Evolutionary conservation across 2,329 filamentous ascomycete genomes (phyloP).

Genomic region (Ceratocystis cubensis): DNA sequence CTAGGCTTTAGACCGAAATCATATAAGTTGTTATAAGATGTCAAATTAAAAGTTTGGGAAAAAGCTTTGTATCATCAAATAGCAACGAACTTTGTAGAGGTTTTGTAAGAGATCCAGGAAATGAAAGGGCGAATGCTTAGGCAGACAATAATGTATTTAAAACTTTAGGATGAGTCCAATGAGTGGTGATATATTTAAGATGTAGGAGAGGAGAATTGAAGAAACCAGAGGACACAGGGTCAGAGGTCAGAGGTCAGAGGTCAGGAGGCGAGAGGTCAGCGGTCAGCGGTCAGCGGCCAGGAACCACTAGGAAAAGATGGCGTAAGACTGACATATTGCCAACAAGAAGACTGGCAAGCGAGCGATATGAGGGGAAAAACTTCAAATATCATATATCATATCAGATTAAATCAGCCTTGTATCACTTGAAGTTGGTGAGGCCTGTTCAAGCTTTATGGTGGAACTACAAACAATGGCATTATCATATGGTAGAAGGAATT

Average conservation of each 20-base stretch:
- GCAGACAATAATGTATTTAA: neutral
- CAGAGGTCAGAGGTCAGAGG: neutral
- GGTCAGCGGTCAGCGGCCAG: neutral
- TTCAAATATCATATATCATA: neutral
- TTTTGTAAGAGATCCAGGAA: neutral
- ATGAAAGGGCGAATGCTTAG: neutral
- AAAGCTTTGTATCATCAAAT: neutral
- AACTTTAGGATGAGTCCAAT: neutral
- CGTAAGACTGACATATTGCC: neutral
- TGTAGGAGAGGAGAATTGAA: neutral
- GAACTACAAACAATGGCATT: neutral
- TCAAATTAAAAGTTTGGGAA: neutral
- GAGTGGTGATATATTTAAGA: neutral
- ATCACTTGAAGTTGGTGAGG: neutral
- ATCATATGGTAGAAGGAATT: neutral
- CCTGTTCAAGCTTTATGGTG: neutral
- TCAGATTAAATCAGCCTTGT: neutral
- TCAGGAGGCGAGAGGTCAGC: neutral
- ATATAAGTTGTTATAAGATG: too few relatives aligned
- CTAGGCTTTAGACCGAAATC: too few relatives aligned
- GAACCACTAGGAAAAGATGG: constrained; percentile 2
- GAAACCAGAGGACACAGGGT: neutral
- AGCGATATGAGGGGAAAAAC: neutral
- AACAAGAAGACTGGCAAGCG: neutral
- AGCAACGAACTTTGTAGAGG: neutral